Percentiles rank a stretch among this genome's conserved stretches.
phyloP scores from a whole-genome alignment of 768 basidiomycete genomes.

The Tylopilus plumbeoviolaceoides region DNA sequence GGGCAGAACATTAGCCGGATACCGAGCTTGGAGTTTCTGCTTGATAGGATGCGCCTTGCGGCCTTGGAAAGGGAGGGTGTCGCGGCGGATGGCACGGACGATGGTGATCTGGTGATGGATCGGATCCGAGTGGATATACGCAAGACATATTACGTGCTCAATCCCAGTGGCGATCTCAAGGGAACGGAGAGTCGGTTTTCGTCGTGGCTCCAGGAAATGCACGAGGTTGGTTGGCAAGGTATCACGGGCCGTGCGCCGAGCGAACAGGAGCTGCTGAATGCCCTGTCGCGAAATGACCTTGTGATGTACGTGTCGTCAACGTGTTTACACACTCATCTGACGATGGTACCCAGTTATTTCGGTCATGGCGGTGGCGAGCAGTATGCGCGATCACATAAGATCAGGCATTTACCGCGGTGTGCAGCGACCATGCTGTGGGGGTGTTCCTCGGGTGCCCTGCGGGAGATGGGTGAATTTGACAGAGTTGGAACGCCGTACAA shows the following conservation, averaged over 20 bases:
- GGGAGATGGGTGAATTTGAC: conserved; percentile 94
- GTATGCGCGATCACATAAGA: conserved; percentile 83
- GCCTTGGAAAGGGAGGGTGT: conserved; percentile 35
- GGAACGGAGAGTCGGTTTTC: conserved; percentile 81
- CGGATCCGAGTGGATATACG: conserved; percentile 57
- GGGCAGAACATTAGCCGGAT: conserved; percentile 89
- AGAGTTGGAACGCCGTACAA: conserved; percentile 87
- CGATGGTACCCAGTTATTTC: conserved; percentile 65
- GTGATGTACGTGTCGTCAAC: conserved; percentile 69
- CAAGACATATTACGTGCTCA: conserved; percentile 80
- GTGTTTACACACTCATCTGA: not conserved
- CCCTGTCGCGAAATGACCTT: conserved; percentile 70
- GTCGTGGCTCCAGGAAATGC: conserved; percentile 74
- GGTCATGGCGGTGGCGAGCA: conserved; percentile 97
- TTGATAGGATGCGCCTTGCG: conserved; percentile 73
- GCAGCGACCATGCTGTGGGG: conserved; percentile 98
- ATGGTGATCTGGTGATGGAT: conserved; percentile 30
- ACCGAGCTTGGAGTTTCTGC: conserved; percentile 82
- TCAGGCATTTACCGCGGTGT: conserved; percentile 78
- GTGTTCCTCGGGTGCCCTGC: conserved; percentile 87
- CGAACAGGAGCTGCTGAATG: conserved; percentile 78
- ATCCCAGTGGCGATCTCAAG: conserved; percentile 87
- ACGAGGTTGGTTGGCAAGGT: conserved; percentile 76
- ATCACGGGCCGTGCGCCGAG: conserved; percentile 70
- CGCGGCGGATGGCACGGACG: conserved; percentile 20